Evolutionary conservation across 805 yeast genomes (phyloP), one percentile per base, ranked within the genome.

Genomic region (Yarrowia bubula): DNA sequence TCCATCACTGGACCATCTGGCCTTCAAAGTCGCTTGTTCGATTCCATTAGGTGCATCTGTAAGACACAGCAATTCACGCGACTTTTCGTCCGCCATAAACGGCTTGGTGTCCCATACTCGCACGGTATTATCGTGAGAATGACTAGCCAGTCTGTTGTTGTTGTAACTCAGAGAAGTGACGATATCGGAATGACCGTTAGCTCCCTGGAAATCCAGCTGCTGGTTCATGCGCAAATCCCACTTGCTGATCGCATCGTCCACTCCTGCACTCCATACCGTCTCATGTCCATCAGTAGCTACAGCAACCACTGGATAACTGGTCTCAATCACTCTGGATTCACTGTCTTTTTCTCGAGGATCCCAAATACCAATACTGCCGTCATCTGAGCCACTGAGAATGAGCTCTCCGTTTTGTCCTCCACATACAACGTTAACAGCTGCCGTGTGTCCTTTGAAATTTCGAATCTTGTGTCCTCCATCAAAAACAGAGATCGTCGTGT

Each of bases 311-410:
- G 96, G 95, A 69, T 78, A 87, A 1, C 80, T 80, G 0, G 86
- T 80, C 22, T 75, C 72, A 46, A 66, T 60, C 64, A 84, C 75
- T 8, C 69, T 70, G 1, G 72, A 68, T 0, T 80, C 76, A 1
- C 81, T 76, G 2, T 70, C 69, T 69, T 83, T 86, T n/a, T 81
- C 78, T 65, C 91, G 75, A 28, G 78, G 74, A 69, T 90, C 96
- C 93, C 93, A 90, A 1, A 86, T 61, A 8, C 77, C 76, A 0
- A 83, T 77, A 2, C 75, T 66, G 0, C 92, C 90, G 70, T 86
- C 91, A 69, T 90, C 96, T 9, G 86, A 80, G 4, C 84, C 90
- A 41, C 89, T 82, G 2, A 83, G 80, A 5, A 78, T 66, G 8
- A 75, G 65, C 48, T 77, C 78, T 3, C 71, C 76, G 8, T 70